phyloP scores from a whole-genome alignment of 345 rosid genomes.

The Anacardium occidentale region DNA sequence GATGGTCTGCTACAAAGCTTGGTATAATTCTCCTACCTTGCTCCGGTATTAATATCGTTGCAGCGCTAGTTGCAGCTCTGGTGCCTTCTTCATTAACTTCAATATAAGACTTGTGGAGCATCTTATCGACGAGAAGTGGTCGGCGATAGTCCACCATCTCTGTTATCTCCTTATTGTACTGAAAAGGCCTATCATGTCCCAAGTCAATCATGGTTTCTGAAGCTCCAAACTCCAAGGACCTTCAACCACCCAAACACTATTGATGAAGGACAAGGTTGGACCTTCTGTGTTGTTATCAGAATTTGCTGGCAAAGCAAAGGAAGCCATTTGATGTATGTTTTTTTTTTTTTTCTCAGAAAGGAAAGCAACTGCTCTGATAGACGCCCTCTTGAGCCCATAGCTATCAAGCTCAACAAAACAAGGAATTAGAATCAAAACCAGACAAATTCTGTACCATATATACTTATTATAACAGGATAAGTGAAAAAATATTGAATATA shows the following conservation, averaged over 20 bases:
- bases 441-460: too few relatives aligned
- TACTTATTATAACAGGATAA: too few relatives aligned
- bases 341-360: neutral
- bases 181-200: too few relatives aligned
- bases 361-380: neutral
- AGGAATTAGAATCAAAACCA: too few relatives aligned
- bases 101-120: slow-evolving; percentile 36
- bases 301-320: neutral
- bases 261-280: slow-evolving; percentile 6
- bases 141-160: slow-evolving; percentile 31
- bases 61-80: slow-evolving; percentile 27
- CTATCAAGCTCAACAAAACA: slow-evolving; percentile 15
- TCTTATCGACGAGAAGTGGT: slow-evolving; percentile 8
- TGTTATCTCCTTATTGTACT: slow-evolving; percentile 22
- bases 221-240: slow-evolving; percentile 32
- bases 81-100: slow-evolving; percentile 43
- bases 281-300: neutral
- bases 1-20: slow-evolving; percentile 35
- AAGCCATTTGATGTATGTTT: neutral
- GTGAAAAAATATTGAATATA: too few relatives aligned
- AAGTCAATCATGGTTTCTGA: slow-evolving; percentile 19
- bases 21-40: neutral
- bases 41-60: neutral
- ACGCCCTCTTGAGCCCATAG: slow-evolving; percentile 9
- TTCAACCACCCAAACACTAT: slow-evolving; percentile 14